These are phyloP conservation scores for Paramecium sexaurelia DNA, from an alignment of 73 alveolate genomes.

Conservation along the genomic window DNA sequence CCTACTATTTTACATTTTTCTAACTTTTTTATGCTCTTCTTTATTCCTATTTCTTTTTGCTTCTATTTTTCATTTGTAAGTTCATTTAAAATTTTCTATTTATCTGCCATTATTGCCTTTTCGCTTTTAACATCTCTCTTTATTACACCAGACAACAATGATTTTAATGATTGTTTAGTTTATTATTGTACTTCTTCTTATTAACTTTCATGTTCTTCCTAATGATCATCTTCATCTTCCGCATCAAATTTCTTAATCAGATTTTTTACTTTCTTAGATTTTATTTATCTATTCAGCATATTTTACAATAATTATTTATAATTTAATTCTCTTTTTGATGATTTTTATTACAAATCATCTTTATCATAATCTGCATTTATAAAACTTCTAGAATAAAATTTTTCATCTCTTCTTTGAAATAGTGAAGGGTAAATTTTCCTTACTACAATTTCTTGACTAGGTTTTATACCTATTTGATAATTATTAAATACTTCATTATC, in stretches of 20 bases:
- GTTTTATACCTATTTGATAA: conserved; percentile 74
- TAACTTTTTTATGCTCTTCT: neutral
- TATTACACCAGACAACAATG: neutral
- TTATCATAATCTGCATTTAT: conserved; percentile 52
- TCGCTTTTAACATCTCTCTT: conserved; percentile 3
- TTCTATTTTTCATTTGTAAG: neutral
- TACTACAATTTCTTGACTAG: conserved; percentile 86
- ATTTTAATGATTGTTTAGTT: neutral
- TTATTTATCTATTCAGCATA: conserved; percentile 29
- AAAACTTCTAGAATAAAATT: conserved; percentile 64
- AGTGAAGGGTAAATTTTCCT: conserved; percentile 87
- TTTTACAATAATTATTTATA: neutral
- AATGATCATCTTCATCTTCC: conserved; percentile 24
- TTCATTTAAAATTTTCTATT: neutral
- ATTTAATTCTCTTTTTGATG: too few relatives aligned
- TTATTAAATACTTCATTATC: conserved; percentile 80
- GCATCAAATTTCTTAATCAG: conserved; percentile 43
- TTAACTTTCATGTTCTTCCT: neutral
- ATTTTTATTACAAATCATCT: neutral
- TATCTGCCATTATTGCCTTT: conserved; percentile 24
- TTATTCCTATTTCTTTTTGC: neutral
- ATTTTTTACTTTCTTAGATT: conserved; percentile 23
- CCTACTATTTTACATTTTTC: neutral
- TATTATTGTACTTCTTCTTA: neutral
- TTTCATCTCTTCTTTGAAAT: conserved; percentile 74